Evolutionary conservation across 768 basidiomycete genomes (phyloP).

Genomic region (Tricholomella constricta): DNA sequence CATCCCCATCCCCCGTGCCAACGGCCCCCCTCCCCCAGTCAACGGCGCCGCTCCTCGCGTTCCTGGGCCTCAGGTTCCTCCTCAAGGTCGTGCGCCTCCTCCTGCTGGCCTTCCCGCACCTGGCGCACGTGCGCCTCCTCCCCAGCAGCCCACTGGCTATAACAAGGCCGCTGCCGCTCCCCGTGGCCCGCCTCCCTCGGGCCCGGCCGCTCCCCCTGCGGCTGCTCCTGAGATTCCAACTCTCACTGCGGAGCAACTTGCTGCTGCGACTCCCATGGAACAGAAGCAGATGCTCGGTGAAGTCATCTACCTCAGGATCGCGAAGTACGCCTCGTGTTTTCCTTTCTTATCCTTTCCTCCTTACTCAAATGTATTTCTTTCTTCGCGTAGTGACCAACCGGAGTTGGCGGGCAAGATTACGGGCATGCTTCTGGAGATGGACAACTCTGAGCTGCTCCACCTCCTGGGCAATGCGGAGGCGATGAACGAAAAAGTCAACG

Average conservation of each 20-base stretch:
- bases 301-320: slow-evolving; percentile 90
- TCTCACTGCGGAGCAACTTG: slow-evolving; percentile 51
- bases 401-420: slow-evolving; percentile 99
- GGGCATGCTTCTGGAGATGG: slow-evolving; percentile 99
- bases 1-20: slow-evolving; percentile 66
- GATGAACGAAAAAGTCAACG: slow-evolving; percentile 86
- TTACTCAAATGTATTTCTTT: too few species aligned
- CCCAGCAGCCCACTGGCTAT: slow-evolving; percentile 18
- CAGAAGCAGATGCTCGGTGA: slow-evolving; percentile 99
- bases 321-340: slow-evolving; percentile 52
- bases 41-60: slow-evolving; percentile 57
- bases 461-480: slow-evolving; percentile 85
- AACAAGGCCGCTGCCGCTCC: slow-evolving; percentile 38
- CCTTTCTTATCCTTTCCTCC: too few species aligned
- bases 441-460: slow-evolving; percentile 88
- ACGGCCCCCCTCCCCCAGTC: slow-evolving; percentile 45
- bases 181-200: slow-evolving; percentile 45
- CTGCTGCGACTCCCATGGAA: slow-evolving; percentile 72
- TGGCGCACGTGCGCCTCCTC: slow-evolving; percentile 9
- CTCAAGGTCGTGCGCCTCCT: slow-evolving; percentile 9
- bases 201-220: slow-evolving; percentile 41
- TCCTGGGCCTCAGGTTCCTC: slow-evolving; percentile 20
- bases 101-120: neutral
- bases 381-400: slow-evolving; percentile 65
- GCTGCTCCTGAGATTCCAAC: slow-evolving; percentile 43